Evolutionary conservation across 148 eudicot genomes (phyloP).

Genomic region (Talinum fruticosum): DNA sequence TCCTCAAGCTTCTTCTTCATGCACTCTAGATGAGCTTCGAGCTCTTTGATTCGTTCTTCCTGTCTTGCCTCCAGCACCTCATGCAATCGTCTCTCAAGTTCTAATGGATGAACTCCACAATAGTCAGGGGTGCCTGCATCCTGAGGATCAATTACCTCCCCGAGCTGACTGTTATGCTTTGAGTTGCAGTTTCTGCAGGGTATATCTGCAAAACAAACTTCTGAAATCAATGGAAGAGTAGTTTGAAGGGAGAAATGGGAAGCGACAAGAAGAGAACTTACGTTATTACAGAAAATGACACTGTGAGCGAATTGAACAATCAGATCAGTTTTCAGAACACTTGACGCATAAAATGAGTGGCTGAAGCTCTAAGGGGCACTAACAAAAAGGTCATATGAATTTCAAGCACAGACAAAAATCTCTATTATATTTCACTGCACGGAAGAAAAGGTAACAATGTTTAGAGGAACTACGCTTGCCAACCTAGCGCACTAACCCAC

Average conservation of each 20-base stretch:
- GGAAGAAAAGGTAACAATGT: too few relatives aligned
- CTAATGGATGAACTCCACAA: constrained; percentile 53
- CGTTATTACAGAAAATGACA: background rate
- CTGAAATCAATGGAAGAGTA: constrained; percentile 8
- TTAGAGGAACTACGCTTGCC: too few relatives aligned
- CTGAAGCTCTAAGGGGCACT: background rate
- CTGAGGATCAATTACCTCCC: constrained; percentile 36
- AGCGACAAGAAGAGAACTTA: background rate
- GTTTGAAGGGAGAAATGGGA: background rate
- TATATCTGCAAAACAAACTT: constrained; percentile 28
- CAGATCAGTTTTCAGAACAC: background rate
- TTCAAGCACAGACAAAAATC: background rate
- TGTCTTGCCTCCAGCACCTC: constrained; percentile 58
- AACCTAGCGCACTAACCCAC: too few relatives aligned
- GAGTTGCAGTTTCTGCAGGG: constrained; percentile 25
- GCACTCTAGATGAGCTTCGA: constrained; percentile 52
- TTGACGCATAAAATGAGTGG: background rate
- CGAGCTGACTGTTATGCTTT: constrained; percentile 27
- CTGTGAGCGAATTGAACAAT: background rate
- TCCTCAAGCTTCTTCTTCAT: constrained; percentile 46
- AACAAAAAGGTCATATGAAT: background rate
- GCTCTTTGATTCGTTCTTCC: constrained; percentile 56
- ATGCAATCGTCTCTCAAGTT: constrained; percentile 64
- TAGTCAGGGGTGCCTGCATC: constrained; percentile 24
- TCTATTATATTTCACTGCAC: too few relatives aligned